phyloP scores from a whole-genome alignment of 192 early-diverging fungal species.

The Entomortierella beljakovae region DNA sequence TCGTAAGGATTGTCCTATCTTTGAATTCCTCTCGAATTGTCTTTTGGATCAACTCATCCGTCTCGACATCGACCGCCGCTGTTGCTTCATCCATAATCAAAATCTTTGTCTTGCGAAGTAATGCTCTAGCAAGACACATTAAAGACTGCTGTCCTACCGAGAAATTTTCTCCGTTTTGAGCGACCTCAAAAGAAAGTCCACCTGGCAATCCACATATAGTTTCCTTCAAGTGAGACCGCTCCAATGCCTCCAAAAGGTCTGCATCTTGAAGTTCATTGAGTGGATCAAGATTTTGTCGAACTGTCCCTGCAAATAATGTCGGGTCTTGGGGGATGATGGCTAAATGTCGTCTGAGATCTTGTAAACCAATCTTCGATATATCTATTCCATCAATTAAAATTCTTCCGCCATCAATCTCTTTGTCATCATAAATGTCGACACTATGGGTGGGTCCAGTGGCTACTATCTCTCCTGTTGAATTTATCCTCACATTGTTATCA shows the following conservation, averaged over 20 bases:
- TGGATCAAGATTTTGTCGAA: slow-evolving; percentile 91
- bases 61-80: slow-evolving; percentile 68
- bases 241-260: slow-evolving; percentile 79
- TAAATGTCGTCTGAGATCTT: slow-evolving; percentile 78
- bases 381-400: slow-evolving; percentile 86
- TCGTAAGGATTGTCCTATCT: slow-evolving; percentile 65
- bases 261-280: slow-evolving; percentile 81
- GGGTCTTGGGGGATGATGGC: slow-evolving; percentile 90
- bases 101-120: slow-evolving; percentile 75
- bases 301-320: slow-evolving; percentile 59
- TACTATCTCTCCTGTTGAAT: not conserved
- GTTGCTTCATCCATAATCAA: slow-evolving; percentile 92
- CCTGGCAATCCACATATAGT: slow-evolving; percentile 43
- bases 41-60: slow-evolving; percentile 55
- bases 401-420: slow-evolving; percentile 61
- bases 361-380: slow-evolving; percentile 73
- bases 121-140: slow-evolving; percentile 79
- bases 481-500: slow-evolving; percentile 31
- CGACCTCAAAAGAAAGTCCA: slow-evolving; percentile 75
- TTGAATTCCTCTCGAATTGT: slow-evolving; percentile 61
- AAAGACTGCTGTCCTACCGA: slow-evolving; percentile 84
- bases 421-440: slow-evolving; percentile 62
- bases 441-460: not conserved
- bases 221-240: slow-evolving; percentile 74
- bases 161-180: slow-evolving; percentile 84